Conservation (phyloP, 495 filamentous ascomycete species). For the Parachaetomium inaequale region DNA sequence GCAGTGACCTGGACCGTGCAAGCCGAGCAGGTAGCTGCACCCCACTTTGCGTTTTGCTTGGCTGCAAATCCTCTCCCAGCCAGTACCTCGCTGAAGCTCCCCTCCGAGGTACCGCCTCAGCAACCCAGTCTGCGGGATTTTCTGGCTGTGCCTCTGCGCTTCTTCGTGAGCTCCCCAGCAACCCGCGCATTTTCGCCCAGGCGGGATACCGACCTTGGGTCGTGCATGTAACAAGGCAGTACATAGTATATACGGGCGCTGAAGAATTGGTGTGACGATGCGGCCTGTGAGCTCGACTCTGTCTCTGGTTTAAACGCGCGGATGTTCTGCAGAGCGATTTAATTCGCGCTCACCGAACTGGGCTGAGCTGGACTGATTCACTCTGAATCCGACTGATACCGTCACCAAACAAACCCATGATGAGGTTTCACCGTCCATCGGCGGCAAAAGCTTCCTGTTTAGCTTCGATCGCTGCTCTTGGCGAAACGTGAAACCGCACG, state of each 20-base stretch:
- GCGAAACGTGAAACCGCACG: constrained; percentile 14
- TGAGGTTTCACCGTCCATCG: neutral
- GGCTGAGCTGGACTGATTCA: neutral
- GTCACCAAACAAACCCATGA: neutral
- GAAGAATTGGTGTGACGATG: neutral
- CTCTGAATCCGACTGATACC: neutral
- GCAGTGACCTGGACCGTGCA: constrained; percentile 28
- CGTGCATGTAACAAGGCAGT: neutral
- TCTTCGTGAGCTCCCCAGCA: constrained; percentile 1
- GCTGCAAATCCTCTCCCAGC: constrained; percentile 15
- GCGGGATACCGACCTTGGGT: constrained; percentile 7
- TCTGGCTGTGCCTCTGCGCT: constrained; percentile 26
- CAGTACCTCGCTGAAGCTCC: constrained; percentile 29
- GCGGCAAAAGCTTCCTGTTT: neutral
- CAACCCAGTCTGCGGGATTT: constrained; percentile 36
- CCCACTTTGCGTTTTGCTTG: constrained; percentile 18
- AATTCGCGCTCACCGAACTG: neutral
- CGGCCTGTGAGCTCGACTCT: neutral
- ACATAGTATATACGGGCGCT: neutral
- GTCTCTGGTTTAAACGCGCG: neutral
- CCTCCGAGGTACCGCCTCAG: constrained; percentile 26
- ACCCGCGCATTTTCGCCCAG: constrained; percentile 10
- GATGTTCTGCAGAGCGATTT: neutral
- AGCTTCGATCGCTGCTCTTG: neutral
- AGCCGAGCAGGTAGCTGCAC: constrained; percentile 23